A percentile compares a stretch with the other conserved stretches of the same genome.
Conservation (phyloP, 805 yeast species). For the Maudiozyma turicensis region DNA sequence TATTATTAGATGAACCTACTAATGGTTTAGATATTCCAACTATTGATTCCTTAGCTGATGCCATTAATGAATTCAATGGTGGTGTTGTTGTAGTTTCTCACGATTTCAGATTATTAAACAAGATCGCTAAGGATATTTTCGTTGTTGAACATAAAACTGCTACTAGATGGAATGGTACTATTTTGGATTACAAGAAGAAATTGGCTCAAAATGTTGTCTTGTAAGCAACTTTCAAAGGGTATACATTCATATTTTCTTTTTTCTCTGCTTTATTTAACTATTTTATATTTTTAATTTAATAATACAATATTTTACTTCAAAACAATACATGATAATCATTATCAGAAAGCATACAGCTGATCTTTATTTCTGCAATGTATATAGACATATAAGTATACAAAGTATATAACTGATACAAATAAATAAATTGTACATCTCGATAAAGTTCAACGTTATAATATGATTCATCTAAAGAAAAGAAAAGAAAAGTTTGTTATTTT, state of each 20-base stretch:
- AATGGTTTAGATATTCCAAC: conserved; percentile 98
- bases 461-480: too few species aligned
- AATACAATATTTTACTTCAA: too few species aligned
- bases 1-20: conserved; percentile 97
- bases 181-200: conserved; percentile 85
- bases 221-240: conserved; percentile 25
- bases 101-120: conserved; percentile 95
- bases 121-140: conserved; percentile 93
- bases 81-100: conserved; percentile 98
- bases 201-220: conserved; percentile 85
- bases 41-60: conserved; percentile 94
- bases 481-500: background rate
- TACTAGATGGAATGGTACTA: conserved; percentile 91
- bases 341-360: too few species aligned
- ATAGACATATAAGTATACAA: too few species aligned
- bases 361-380: too few species aligned
- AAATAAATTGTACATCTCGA: too few species aligned
- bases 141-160: conserved; percentile 95
- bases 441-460: background rate
- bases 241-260: background rate
- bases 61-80: conserved; percentile 89
- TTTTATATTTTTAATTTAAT: too few species aligned
- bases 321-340: too few species aligned
- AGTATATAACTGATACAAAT: too few species aligned
- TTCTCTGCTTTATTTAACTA: background rate